Conservation (phyloP, 2,329 filamentous ascomycete genomes). For the Colletotrichum sansevieriae region DNA sequence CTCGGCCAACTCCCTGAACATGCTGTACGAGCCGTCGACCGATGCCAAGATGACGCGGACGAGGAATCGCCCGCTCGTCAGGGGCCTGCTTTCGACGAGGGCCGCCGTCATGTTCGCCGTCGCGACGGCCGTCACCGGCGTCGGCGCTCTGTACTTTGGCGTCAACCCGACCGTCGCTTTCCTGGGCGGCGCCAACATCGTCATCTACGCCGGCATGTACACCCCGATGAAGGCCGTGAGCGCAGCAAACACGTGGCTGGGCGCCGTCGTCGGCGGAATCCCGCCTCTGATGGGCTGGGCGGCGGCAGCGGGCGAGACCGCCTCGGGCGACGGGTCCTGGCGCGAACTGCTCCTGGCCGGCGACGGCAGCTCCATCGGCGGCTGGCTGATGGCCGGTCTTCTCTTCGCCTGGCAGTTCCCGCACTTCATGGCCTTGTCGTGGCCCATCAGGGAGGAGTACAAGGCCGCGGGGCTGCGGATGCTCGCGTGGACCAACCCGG, state of each 20-base stretch:
- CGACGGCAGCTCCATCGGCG: slow-evolving; percentile 76
- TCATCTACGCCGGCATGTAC: slow-evolving; percentile 91
- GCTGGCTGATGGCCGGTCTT: slow-evolving; percentile 88
- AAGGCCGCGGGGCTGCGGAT: slow-evolving; percentile 75
- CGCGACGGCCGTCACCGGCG: slow-evolving; percentile 76
- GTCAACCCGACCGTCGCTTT: slow-evolving; percentile 95
- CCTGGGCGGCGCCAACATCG: slow-evolving; percentile 86
- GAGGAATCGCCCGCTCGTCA: slow-evolving; percentile 87
- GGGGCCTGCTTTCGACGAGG: slow-evolving; percentile 79
- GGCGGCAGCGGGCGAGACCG: slow-evolving; percentile 89
- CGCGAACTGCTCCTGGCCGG: slow-evolving; percentile 79
- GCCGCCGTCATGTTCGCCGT: slow-evolving; percentile 84
- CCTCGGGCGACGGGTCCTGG: slow-evolving; percentile 81
- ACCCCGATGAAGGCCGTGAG: slow-evolving; percentile 92
- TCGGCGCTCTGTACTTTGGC: slow-evolving; percentile 83
- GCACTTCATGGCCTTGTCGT: slow-evolving; percentile 95
- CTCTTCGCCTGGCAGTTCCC: slow-evolving; percentile 98
- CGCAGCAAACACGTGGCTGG: slow-evolving; percentile 93
- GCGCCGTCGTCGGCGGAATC: slow-evolving; percentile 91
- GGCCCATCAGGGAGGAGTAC: slow-evolving; percentile 92
- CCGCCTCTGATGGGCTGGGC: slow-evolving; percentile 99
- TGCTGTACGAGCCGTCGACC: slow-evolving; percentile 92
- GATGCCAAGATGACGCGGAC: slow-evolving; percentile 97
- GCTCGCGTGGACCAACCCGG: slow-evolving; percentile 90
- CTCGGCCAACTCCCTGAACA: slow-evolving; percentile 94